Conservation (phyloP, 2,329 filamentous ascomycete genomes). For the Epichloe hybrida region DNA sequence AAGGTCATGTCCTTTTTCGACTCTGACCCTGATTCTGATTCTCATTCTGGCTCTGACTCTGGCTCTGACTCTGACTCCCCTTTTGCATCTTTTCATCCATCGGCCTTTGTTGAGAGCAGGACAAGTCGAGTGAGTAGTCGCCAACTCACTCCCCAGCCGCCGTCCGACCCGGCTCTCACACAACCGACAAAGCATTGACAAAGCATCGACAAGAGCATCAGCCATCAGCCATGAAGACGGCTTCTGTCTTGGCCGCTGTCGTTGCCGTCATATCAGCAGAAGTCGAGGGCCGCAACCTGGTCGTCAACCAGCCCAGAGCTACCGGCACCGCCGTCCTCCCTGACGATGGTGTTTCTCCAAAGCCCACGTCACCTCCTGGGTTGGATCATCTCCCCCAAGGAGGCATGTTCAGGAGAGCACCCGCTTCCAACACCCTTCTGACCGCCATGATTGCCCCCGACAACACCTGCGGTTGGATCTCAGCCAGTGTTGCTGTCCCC, state of each 20-base stretch:
- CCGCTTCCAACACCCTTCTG: slow-evolving; percentile 7
- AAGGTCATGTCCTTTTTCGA: not conserved
- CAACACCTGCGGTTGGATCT: slow-evolving; percentile 37
- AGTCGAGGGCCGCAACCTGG: slow-evolving; percentile 17
- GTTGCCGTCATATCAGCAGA: not conserved
- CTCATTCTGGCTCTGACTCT: too few relatives aligned
- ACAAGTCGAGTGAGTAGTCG: not conserved
- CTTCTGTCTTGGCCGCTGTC: slow-evolving; percentile 15
- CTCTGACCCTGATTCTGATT: not conserved
- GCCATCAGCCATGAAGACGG: slow-evolving; percentile 13
- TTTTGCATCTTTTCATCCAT: not conserved
- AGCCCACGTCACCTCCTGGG: slow-evolving; percentile 27
- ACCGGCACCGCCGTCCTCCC: slow-evolving; percentile 21
- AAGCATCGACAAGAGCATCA: not conserved
- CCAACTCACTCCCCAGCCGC: not conserved
- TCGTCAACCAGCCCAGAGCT: slow-evolving; percentile 15
- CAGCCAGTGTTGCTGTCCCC: slow-evolving; percentile 23
- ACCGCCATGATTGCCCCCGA: slow-evolving; percentile 28
- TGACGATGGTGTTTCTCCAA: slow-evolving; percentile 22
- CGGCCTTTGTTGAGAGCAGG: not conserved
- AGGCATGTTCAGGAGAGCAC: not conserved
- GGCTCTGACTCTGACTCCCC: not conserved
- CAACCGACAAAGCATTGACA: not conserved
- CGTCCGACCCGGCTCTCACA: not conserved
- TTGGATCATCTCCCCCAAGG: slow-evolving; percentile 17